These are phyloP conservation scores for Acorus gramineus DNA, from an alignment of 106 monocot genomes.

Conservation along the genomic window DNA sequence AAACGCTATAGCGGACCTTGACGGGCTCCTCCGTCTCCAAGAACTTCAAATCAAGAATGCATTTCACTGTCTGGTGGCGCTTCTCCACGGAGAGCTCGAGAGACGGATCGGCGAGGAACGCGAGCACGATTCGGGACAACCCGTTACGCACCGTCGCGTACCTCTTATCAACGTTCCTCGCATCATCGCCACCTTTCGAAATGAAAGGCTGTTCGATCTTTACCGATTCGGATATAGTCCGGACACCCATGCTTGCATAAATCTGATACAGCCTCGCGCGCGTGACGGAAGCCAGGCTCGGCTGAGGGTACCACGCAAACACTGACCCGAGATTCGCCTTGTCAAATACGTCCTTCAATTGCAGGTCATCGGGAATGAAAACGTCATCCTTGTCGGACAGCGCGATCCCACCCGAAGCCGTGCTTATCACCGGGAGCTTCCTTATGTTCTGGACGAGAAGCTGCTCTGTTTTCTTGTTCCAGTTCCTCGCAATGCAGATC, in stretches of 20 bases:
- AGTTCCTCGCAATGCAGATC: slow-evolving; percentile 18
- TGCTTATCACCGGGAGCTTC: slow-evolving; percentile 19
- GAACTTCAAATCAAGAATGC: slow-evolving; percentile 19
- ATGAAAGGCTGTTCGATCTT: slow-evolving; percentile 7
- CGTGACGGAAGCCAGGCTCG: slow-evolving; percentile 1
- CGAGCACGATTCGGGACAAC: slow-evolving; percentile 31
- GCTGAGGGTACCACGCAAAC: slow-evolving; percentile 27
- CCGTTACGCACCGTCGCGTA: slow-evolving; percentile 15
- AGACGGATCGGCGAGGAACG: slow-evolving; percentile 33
- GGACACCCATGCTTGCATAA: slow-evolving; percentile 24
- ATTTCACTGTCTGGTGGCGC: slow-evolving; percentile 19
- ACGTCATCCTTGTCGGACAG: slow-evolving; percentile 12
- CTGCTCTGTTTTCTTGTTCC: neutral
- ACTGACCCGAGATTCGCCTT: neutral
- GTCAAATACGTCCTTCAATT: slow-evolving; percentile 17
- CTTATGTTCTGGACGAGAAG: neutral
- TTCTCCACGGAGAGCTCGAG: slow-evolving; percentile 14
- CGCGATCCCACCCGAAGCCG: neutral
- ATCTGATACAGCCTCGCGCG: slow-evolving; percentile 22
- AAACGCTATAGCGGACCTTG: slow-evolving; percentile 12
- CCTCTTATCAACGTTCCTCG: neutral
- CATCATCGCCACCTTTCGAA: neutral
- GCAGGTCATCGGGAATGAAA: slow-evolving; percentile 42
- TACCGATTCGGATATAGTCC: slow-evolving; percentile 24
- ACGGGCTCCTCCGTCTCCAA: slow-evolving; percentile 22